phyloP scores from a whole-genome alignment of 768 basidiomycete genomes.

The Boletus sp. region DNA sequence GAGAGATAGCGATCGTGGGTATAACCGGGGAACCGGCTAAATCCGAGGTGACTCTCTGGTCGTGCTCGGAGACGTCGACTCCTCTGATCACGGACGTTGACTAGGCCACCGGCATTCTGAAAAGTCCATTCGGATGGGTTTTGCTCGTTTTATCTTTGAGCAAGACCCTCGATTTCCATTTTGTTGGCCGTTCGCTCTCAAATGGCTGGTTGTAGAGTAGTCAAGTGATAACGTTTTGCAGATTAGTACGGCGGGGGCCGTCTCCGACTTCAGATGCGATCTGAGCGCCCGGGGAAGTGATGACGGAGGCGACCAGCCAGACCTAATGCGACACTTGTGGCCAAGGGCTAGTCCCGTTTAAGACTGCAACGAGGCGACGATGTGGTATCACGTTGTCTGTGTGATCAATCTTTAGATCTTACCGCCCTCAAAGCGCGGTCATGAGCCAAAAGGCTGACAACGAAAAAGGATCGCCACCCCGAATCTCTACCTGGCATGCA shows the following conservation, averaged over 20 bases:
- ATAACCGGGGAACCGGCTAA: background rate
- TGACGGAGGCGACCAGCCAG: background rate
- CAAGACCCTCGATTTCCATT: too few relatives aligned
- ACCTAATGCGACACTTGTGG: background rate
- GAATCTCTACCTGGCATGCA: background rate
- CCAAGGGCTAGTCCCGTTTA: too few relatives aligned
- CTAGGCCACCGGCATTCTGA: background rate
- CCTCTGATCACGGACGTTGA: background rate
- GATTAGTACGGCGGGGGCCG: background rate
- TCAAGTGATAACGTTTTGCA: too few relatives aligned
- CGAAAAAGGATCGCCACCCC: background rate
- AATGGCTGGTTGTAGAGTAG: too few relatives aligned
- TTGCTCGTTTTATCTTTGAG: too few relatives aligned
- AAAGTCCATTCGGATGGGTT: too few relatives aligned
- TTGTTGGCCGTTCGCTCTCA: too few relatives aligned
- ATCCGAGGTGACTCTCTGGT: background rate
- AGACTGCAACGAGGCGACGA: background rate
- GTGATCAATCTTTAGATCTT: background rate
- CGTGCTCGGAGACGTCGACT: background rate
- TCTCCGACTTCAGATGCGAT: background rate
- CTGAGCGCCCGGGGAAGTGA: background rate
- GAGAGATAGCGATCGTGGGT: constrained; percentile 1
- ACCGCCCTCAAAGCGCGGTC: background rate
- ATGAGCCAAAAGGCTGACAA: background rate
- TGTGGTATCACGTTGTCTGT: background rate